Percentiles rank a stretch among this genome's conserved stretches.
Conservation (phyloP, 768 basidiomycete genomes). For the Artomyces pyxidatus region DNA sequence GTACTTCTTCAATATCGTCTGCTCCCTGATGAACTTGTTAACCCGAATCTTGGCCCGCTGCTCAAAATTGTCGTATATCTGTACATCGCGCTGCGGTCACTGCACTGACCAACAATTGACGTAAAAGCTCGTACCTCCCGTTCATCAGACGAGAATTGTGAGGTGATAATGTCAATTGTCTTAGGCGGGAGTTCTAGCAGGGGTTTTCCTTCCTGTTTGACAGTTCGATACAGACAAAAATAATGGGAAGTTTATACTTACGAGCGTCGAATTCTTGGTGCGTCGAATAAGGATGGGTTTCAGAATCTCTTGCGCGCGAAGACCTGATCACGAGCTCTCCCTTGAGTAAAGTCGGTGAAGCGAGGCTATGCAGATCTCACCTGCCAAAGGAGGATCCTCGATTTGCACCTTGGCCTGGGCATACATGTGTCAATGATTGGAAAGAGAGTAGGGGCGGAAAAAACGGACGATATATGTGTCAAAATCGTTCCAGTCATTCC, state of each 20-base stretch:
- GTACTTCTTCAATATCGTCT: conserved; percentile 68
- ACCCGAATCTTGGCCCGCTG: conserved; percentile 43
- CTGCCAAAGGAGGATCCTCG: conserved; percentile 53
- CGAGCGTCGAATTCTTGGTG: conserved; percentile 53
- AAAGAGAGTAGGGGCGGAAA: not conserved
- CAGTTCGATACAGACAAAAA: not conserved
- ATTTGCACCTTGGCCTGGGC: conserved; percentile 44
- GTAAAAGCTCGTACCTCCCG: conserved; percentile 49
- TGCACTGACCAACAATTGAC: too few relatives aligned
- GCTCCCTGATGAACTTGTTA: conserved; percentile 51
- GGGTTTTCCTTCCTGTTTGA: conserved; percentile 49
- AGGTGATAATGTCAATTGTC: conserved; percentile 46
- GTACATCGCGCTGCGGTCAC: too few relatives aligned
- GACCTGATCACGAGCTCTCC: too few relatives aligned
- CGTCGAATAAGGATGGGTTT: conserved; percentile 62
- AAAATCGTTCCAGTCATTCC: conserved; percentile 67
- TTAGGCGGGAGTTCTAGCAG: conserved; percentile 58
- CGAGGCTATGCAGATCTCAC: too few relatives aligned
- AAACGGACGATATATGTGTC: conserved; percentile 43
- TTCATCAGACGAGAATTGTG: conserved; percentile 62
- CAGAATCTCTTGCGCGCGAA: conserved; percentile 60
- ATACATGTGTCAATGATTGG: not conserved
- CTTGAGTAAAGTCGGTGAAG: too few relatives aligned
- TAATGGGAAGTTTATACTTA: conserved; percentile 9
- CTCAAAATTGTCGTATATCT: conserved; percentile 56